Percentiles rank a stretch among this genome's conserved stretches.
Evolutionary conservation across 345 rosid genomes (phyloP).

Genomic region (Corchorus capsularis): DNA sequence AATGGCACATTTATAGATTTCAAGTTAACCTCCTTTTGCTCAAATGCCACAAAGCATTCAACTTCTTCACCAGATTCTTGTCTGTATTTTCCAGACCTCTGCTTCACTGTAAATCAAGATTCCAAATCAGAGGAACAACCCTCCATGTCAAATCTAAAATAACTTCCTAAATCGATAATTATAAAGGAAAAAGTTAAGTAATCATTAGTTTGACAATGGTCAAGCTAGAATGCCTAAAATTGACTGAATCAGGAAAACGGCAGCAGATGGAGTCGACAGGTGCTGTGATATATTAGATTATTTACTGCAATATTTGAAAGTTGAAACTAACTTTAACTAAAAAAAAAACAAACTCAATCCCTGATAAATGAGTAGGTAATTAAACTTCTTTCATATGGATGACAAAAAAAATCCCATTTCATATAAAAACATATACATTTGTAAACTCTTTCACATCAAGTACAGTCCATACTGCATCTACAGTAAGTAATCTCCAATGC

Average conservation of each 20-base stretch:
- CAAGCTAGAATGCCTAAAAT: conserved; percentile 11
- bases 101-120: conserved; percentile 54
- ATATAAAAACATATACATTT: no score
- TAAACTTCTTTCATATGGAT: background rate
- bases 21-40: conserved; percentile 30
- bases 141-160: conserved; percentile 4
- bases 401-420: no score
- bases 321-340: background rate
- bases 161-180: background rate
- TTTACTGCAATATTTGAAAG: background rate
- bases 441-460: background rate
- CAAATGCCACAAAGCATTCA: conserved; percentile 51
- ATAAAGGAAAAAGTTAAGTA: conserved; percentile 10
- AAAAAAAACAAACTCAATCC: background rate
- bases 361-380: background rate
- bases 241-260: background rate
- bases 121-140: conserved; percentile 18
- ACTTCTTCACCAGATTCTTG: conserved; percentile 46
- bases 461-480: background rate
- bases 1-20: conserved; percentile 32
- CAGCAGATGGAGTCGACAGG: background rate
- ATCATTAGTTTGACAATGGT: background rate
- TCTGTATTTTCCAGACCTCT: conserved; percentile 46
- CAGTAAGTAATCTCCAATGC: background rate
- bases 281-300: background rate